Evolutionary conservation across 345 rosid species (phyloP).

Genomic region (Cardamine resedifolia): DNA sequence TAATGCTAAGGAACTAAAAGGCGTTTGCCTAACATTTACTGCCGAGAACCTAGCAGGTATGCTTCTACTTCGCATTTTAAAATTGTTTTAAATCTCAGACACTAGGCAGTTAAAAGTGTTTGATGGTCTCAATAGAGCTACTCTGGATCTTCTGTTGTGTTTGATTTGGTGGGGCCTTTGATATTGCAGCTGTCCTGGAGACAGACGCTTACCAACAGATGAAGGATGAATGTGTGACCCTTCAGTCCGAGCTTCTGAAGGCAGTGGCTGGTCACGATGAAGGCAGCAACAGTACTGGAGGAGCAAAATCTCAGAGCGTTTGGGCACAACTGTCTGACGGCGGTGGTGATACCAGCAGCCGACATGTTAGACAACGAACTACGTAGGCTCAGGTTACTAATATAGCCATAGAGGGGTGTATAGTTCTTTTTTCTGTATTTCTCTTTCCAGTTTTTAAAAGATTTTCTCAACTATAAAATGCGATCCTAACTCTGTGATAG

Average conservation of each 20-base stretch:
- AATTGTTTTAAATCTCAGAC: neutral
- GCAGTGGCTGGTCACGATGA: constrained; percentile 83
- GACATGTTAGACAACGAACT: constrained; percentile 73
- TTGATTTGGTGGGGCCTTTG: constrained; percentile 9
- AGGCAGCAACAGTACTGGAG: constrained; percentile 55
- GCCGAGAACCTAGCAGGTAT: constrained; percentile 85
- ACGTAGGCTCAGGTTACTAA: constrained; percentile 36
- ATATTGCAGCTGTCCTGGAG: constrained; percentile 72
- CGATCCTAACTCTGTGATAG: constrained; percentile 15
- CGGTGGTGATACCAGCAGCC: constrained; percentile 63
- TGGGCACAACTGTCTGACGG: constrained; percentile 84
- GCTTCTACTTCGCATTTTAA: constrained; percentile 33
- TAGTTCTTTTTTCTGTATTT: constrained; percentile 11
- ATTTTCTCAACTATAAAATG: constrained; percentile 1
- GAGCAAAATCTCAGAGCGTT: constrained; percentile 70
- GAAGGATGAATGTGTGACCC: constrained; percentile 73
- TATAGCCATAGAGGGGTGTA: constrained; percentile 29
- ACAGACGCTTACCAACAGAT: constrained; percentile 82
- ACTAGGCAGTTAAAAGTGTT: neutral
- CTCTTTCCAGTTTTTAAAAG: neutral
- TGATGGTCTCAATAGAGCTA: neutral
- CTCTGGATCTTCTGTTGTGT: neutral
- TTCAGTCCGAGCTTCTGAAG: constrained; percentile 80
- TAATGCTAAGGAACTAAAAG: constrained; percentile 70
- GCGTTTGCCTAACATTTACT: constrained; percentile 70